phyloP scores from a whole-genome alignment of 371 early-diverging fungal genomes.

The Mortierella sp. region DNA sequence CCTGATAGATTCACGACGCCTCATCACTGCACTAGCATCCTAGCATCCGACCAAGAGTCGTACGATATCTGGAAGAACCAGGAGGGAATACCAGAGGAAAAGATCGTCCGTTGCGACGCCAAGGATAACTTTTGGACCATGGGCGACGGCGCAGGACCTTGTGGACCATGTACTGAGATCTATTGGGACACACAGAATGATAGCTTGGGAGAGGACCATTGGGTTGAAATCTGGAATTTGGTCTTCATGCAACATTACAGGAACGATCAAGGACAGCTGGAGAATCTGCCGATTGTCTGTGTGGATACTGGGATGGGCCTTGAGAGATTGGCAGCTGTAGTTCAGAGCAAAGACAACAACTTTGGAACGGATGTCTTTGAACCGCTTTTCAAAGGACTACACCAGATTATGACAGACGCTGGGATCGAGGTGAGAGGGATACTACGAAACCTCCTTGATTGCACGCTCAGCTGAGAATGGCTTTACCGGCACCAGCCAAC shows the following conservation, averaged over 20 bases:
- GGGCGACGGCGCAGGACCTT: constrained; percentile 87
- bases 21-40: constrained; percentile 57
- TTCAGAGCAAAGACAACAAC: constrained; percentile 68
- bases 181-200: constrained; percentile 79
- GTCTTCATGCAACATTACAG: constrained; percentile 86
- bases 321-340: constrained; percentile 75
- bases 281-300: constrained; percentile 68
- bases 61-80: constrained; percentile 73
- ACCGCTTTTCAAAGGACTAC: constrained; percentile 59
- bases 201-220: constrained; percentile 63
- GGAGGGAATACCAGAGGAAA: constrained; percentile 67
- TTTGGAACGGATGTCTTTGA: constrained; percentile 79
- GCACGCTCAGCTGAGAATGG: too few relatives aligned
- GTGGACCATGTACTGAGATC: constrained; percentile 85
- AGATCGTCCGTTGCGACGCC: constrained; percentile 67
- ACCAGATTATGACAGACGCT: constrained; percentile 51
- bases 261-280: constrained; percentile 63
- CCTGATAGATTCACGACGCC: neutral
- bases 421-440: constrained; percentile 44
- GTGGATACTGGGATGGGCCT: constrained; percentile 89
- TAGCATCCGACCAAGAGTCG: constrained; percentile 73
- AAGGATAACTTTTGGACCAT: constrained; percentile 87
- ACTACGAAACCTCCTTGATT: too few relatives aligned
- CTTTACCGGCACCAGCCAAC: too few relatives aligned
- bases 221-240: constrained; percentile 87